Evolutionary conservation across 495 filamentous ascomycete genomes (phyloP).

Genomic region (Hypoxylon fragiforme): DNA sequence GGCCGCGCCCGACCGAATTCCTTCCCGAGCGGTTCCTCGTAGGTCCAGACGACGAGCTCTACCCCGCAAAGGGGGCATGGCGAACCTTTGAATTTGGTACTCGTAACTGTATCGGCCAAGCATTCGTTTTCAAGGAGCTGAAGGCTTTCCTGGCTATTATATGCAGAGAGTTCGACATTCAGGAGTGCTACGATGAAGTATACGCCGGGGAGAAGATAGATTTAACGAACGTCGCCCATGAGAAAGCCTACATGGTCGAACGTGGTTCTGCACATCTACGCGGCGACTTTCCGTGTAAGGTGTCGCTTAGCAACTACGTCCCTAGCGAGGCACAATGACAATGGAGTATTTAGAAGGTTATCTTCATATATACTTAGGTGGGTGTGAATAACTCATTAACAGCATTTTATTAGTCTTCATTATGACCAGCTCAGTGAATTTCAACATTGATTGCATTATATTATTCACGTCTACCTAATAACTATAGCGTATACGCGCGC

Average conservation of each 20-base stretch:
- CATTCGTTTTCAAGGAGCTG: constrained; percentile 52
- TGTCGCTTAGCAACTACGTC: constrained; percentile 29
- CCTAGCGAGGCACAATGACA: constrained; percentile 1
- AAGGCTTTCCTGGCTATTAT: constrained; percentile 50
- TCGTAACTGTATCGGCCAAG: constrained; percentile 57
- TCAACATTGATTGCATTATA: too few species aligned
- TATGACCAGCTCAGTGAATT: too few species aligned
- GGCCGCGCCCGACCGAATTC: constrained; percentile 43
- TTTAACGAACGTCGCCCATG: constrained; percentile 26
- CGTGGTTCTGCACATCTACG: constrained; percentile 32
- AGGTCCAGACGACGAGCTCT: constrained; percentile 36
- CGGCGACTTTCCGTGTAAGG: constrained; percentile 32
- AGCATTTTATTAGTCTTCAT: too few species aligned
- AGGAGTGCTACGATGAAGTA: constrained; percentile 38
- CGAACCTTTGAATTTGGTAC: constrained; percentile 55
- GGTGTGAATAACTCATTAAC: too few species aligned
- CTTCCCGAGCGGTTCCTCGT: constrained; percentile 48
- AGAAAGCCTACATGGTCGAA: constrained; percentile 36
- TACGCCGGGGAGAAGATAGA: constrained; percentile 30
- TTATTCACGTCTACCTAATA: too few species aligned
- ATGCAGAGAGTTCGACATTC: constrained; percentile 50
- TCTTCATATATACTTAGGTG: too few species aligned
- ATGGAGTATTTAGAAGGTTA: too few species aligned
- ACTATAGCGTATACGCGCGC: too few species aligned
- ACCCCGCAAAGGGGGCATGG: constrained; percentile 49